These are phyloP conservation scores for Penicillium maclennaniae DNA, from an alignment of 495 filamentous ascomycete species.

Conservation along the genomic window DNA sequence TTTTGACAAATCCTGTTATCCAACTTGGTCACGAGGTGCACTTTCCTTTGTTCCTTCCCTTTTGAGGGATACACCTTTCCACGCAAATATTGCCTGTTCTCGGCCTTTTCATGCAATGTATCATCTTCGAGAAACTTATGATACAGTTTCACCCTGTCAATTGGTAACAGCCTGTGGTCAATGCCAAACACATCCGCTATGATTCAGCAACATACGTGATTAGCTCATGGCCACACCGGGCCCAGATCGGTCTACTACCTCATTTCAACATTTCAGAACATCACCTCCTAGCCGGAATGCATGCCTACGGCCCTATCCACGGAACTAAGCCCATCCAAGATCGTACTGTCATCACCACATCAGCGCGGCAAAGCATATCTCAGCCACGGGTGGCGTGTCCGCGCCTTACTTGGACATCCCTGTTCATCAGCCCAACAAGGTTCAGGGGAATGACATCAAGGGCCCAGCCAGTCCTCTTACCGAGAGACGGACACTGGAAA, in stretches of 20 bases:
- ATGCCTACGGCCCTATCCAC: background rate
- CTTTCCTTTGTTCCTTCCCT: too few relatives aligned
- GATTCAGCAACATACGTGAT: background rate
- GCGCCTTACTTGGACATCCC: conserved; percentile 1
- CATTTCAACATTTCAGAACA: too few relatives aligned
- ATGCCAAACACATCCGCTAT: too few relatives aligned
- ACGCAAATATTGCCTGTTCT: too few relatives aligned
- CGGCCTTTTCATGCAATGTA: too few relatives aligned
- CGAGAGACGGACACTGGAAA: background rate
- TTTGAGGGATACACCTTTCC: too few relatives aligned
- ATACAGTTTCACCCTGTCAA: too few relatives aligned
- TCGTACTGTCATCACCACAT: conserved; percentile 8
- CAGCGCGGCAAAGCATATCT: conserved; percentile 5
- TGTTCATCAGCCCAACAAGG: background rate
- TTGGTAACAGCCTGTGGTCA: too few relatives aligned
- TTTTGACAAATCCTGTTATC: too few relatives aligned
- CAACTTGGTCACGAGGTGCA: too few relatives aligned
- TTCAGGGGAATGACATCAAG: too few relatives aligned
- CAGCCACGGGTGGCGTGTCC: conserved; percentile 11
- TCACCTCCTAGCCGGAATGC: background rate
- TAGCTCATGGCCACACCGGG: background rate
- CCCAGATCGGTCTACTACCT: background rate
- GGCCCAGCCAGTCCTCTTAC: background rate
- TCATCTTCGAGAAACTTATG: too few relatives aligned
- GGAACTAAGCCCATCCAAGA: background rate